A percentile compares a stretch with the other conserved stretches of the same genome.
phyloP scores from a whole-genome alignment of 2,329 filamentous ascomycete species.

The Beauveria bassiana region DNA sequence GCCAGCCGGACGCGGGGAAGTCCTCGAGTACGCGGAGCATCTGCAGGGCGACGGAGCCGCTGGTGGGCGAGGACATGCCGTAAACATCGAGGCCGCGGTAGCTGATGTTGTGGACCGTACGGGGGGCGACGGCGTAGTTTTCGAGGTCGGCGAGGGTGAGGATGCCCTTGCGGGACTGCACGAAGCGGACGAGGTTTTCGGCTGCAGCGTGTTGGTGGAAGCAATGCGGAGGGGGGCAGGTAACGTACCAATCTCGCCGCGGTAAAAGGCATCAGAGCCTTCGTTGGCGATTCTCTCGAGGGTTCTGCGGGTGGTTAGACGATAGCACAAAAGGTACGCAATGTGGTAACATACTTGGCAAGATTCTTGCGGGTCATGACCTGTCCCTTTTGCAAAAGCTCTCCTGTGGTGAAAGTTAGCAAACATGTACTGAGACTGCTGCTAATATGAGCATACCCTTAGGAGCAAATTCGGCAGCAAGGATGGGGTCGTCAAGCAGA shows the following conservation, averaged over 20 bases:
- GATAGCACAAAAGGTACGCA: too few relatives aligned
- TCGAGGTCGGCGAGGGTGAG: conserved; percentile 74
- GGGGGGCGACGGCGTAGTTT: conserved; percentile 60
- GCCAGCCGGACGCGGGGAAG: conserved; percentile 50
- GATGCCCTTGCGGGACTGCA: conserved; percentile 67
- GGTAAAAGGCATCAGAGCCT: conserved; percentile 69
- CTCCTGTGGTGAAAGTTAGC: conserved; percentile 33
- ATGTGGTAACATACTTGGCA: conserved; percentile 40
- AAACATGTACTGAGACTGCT: neutral
- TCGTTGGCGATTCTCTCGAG: conserved; percentile 67
- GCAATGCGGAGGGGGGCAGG: neutral
- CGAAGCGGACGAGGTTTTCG: conserved; percentile 60
- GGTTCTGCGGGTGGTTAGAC: conserved; percentile 34
- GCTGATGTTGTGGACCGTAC: conserved; percentile 55
- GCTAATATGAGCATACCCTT: conserved; percentile 41
- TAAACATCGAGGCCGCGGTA: conserved; percentile 67
- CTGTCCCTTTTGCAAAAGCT: conserved; percentile 62
- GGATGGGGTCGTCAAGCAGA: conserved; percentile 64
- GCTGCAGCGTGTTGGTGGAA: conserved; percentile 37
- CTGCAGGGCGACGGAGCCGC: conserved; percentile 66
- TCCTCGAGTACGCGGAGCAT: conserved; percentile 79
- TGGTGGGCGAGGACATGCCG: conserved; percentile 64
- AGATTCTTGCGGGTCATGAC: conserved; percentile 75
- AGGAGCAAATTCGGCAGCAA: conserved; percentile 84
- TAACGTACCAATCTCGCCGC: conserved; percentile 50